Percentiles rank a stretch among this genome's conserved stretches.
Conservation (phyloP, 495 filamentous ascomycete species). For the Trichoderma orchidacearum region DNA sequence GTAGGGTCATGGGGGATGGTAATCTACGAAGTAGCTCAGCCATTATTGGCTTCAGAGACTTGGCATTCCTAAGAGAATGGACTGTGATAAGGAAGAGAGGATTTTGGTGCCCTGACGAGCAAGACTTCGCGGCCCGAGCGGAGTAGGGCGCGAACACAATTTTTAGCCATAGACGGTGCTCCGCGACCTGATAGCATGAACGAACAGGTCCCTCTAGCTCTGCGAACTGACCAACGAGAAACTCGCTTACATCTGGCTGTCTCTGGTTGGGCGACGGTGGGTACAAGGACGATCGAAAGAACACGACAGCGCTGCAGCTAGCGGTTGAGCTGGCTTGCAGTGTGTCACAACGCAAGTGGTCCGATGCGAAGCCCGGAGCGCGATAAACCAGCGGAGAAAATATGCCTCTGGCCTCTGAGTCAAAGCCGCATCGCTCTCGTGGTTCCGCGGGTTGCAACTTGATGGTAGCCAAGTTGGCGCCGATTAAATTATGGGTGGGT, state of each 20-base stretch:
- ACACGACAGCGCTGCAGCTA: neutral
- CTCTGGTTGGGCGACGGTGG: neutral
- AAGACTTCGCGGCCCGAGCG: too few relatives aligned
- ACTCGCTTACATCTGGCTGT: neutral
- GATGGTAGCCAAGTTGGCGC: too few relatives aligned
- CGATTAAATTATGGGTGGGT: too few relatives aligned
- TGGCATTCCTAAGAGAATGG: too few relatives aligned
- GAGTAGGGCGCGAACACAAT: too few relatives aligned
- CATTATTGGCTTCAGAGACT: too few relatives aligned
- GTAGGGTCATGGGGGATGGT: too few relatives aligned
- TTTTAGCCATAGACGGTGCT: too few relatives aligned
- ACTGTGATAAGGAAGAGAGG: too few relatives aligned
- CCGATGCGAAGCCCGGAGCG: neutral
- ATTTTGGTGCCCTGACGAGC: too few relatives aligned
- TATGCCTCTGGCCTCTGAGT: neutral
- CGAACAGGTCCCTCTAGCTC: neutral
- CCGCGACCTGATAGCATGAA: neutral
- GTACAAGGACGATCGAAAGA: neutral
- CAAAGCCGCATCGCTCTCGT: neutral
- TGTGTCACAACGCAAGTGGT: neutral
- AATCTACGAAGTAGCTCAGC: too few relatives aligned
- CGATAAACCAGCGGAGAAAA: neutral
- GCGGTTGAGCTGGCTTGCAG: neutral
- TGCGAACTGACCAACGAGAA: neutral
- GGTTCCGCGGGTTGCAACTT: too few relatives aligned